Conservation (phyloP, 2,329 filamentous ascomycete species). For the Stachybotrys elegans region DNA sequence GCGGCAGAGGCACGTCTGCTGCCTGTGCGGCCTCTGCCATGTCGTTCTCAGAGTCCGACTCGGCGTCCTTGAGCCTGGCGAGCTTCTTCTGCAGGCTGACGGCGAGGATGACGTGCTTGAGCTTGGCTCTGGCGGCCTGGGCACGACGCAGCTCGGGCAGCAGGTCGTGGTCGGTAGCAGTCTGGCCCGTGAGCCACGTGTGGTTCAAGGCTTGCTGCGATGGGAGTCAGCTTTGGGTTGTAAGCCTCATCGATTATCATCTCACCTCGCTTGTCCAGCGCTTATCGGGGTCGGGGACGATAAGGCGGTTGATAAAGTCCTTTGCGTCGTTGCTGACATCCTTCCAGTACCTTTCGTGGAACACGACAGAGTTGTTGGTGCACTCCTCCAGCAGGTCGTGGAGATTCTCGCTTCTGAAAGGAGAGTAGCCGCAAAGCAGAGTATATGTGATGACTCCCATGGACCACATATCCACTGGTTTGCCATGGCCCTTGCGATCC, state of each 20-base stretch:
- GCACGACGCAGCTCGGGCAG: conserved; percentile 86
- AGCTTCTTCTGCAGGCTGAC: conserved; percentile 96
- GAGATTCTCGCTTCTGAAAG: conserved; percentile 92
- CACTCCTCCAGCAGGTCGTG: conserved; percentile 94
- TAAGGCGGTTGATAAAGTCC: conserved; percentile 79
- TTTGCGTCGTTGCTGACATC: conserved; percentile 95
- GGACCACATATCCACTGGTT: conserved; percentile 99
- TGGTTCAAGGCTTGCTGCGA: conserved; percentile 70
- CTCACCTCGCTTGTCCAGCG: conserved; percentile 73
- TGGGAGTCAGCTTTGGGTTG: conserved; percentile 13
- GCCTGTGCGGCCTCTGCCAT: conserved; percentile 65
- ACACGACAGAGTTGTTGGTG: conserved; percentile 75
- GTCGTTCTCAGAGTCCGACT: conserved; percentile 73
- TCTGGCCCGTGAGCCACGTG: conserved; percentile 86
- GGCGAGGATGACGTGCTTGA: conserved; percentile 90
- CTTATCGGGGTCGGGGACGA: conserved; percentile 72
- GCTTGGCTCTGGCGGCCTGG: conserved; percentile 85
- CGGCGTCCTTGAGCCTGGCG: conserved; percentile 87
- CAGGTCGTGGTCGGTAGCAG: conserved; percentile 92
- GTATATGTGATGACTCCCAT: conserved; percentile 98
- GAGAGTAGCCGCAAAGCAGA: conserved; percentile 94
- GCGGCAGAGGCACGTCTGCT: conserved; percentile 41
- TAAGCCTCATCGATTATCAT: background rate
- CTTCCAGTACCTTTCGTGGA: conserved; percentile 98
- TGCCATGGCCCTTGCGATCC: conserved; percentile 95